Base-by-base conservation (phyloP, 768 basidiomycete species). In the Mycena epipterygia region DNA sequence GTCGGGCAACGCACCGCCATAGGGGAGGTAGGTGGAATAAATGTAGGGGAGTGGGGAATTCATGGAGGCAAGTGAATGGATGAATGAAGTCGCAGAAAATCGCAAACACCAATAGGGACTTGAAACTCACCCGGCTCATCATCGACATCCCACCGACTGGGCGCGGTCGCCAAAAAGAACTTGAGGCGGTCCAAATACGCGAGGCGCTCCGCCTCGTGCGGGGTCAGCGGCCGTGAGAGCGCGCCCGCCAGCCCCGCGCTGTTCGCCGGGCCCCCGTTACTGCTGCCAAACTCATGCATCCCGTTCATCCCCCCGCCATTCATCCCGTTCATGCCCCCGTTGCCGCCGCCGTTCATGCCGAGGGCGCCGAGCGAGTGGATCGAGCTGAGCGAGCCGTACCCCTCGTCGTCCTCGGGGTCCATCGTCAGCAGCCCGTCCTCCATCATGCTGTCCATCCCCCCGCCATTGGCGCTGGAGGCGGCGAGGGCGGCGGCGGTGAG, bases 101-200 rank as follows among this genome's bases (percentile, higher is more conserved):
- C 4, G 5, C n/a, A 27, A 52, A 35, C 67, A 8, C 46, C 64
- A n/a, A n/a, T n/a, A n/a, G n/a, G n/a, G n/a, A n/a, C n/a, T n/a
- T n/a, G n/a, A n/a, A n/a, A n/a, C n/a, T n/a, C n/a, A 23, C 35
- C 68, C 2, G 13, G 64, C 13, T 70, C 68, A 25, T 48, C 68
- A 74, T 70, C 68, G 21, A 37, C 68, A 74, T 88, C 88, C 94
- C 94, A 95, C 55, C 89, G 87, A 32, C 88, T 91, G 3, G 92
- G 96, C 11, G 93, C 95, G 14, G 94, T 95, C 19, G 93, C 93
- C 51, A 96, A 89, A 82, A 96, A 96, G 82, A 91, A 93, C 82
- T 96, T 96, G 80, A 96, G 92, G 25, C 90, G 81, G 74, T 96
- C 94, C 25, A 96, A 87, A 72, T 92, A 87, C n/a, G 88, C 88